A percentile compares a stretch with the other conserved stretches of the same genome.
Conservation (phyloP, 495 filamentous ascomycete species). For the Penicillium silybi region DNA sequence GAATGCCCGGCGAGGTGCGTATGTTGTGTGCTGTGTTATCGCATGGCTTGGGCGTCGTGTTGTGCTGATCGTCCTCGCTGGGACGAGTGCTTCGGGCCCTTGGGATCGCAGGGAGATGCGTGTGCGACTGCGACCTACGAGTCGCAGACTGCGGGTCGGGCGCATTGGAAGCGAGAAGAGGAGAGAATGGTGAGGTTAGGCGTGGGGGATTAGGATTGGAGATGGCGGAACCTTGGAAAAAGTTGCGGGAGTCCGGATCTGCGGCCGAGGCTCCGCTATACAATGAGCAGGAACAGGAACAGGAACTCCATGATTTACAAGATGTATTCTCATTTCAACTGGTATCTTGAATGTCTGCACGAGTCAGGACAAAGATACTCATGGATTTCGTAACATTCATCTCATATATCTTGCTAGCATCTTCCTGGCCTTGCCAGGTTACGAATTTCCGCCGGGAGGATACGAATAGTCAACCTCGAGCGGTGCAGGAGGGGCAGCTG, state of each 20-base stretch:
- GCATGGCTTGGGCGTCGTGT: not conserved
- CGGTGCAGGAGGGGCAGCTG: not conserved
- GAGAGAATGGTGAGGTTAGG: not conserved
- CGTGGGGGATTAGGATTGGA: not conserved
- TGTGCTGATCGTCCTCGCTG: conserved; percentile 13
- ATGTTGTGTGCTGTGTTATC: conserved; percentile 1
- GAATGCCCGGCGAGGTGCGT: conserved; percentile 17
- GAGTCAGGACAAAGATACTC: too few relatives aligned
- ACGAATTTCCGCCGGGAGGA: too few relatives aligned
- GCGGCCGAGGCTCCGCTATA: conserved; percentile 6
- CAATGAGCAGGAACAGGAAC: too few relatives aligned
- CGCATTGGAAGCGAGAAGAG: conserved; percentile 12
- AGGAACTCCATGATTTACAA: too few relatives aligned
- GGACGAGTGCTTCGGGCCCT: not conserved
- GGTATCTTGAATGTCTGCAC: too few relatives aligned
- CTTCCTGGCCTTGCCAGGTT: too few relatives aligned
- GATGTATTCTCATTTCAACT: too few relatives aligned
- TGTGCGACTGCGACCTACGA: conserved; percentile 11
- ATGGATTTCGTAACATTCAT: too few relatives aligned
- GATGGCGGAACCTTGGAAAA: not conserved
- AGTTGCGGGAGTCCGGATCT: conserved; percentile 10
- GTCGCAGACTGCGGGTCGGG: conserved; percentile 9
- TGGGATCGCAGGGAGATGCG: not conserved
- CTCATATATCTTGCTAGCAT: too few relatives aligned
- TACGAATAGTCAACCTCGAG: too few relatives aligned